These are phyloP conservation scores for Blumeria graminis DNA, from an alignment of 2,329 filamentous ascomycete genomes.

Conservation along the genomic window DNA sequence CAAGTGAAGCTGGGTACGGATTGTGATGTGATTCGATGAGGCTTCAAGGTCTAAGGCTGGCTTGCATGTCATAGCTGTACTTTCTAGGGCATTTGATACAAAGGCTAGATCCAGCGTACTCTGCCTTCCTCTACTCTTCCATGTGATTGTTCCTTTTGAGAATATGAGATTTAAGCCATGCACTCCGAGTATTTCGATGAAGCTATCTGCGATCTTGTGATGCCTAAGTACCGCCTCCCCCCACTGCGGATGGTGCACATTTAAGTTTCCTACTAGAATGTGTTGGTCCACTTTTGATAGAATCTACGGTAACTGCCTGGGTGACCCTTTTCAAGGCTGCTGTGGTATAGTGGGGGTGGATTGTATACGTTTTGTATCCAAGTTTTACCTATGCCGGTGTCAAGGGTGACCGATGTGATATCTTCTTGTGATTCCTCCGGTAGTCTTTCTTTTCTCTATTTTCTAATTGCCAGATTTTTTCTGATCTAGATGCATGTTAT, in stretches of 20 bases:
- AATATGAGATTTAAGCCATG: background rate
- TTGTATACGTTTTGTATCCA: background rate
- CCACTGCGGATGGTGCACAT: background rate
- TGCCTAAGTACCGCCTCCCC: background rate
- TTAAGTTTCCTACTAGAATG: background rate
- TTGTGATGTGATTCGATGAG: no score
- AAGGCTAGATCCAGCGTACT: background rate
- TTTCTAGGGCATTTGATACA: no score
- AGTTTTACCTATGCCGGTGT: background rate
- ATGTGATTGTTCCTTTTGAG: background rate
- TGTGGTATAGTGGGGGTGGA: no score
- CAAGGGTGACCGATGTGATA: background rate
- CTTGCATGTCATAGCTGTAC: no score
- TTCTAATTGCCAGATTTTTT: background rate
- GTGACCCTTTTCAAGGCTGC: background rate
- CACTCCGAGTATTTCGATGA: background rate
- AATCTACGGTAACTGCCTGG: background rate
- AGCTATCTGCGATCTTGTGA: background rate
- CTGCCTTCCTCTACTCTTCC: background rate
- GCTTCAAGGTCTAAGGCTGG: no score
- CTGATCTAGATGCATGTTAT: background rate
- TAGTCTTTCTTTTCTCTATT: background rate
- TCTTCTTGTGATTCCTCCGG: background rate
- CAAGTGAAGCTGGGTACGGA: background rate
- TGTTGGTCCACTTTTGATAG: background rate